Percentiles rank a stretch among this genome's conserved stretches.
Conservation (phyloP, 805 yeast genomes). For the Candida suzukii region DNA sequence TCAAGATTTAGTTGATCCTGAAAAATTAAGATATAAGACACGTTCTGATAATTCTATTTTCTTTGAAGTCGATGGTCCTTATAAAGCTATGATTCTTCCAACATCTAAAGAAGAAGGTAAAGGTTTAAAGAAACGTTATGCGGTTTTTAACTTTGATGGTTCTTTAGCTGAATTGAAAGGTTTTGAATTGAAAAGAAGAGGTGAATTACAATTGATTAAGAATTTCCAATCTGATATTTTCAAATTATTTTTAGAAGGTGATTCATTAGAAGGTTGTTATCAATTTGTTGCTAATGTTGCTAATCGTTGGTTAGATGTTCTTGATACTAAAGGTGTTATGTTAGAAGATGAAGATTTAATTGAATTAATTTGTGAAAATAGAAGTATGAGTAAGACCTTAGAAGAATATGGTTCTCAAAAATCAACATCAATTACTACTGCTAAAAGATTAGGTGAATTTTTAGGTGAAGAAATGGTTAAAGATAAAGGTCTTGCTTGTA, state of each 20-base stretch:
- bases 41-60: slow-evolving; percentile 89
- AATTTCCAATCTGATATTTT: slow-evolving; percentile 94
- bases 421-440: slow-evolving; percentile 94
- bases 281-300: slow-evolving; percentile 88
- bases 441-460: slow-evolving; percentile 86
- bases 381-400: slow-evolving; percentile 88
- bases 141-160: slow-evolving; percentile 94
- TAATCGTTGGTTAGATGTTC: slow-evolving; percentile 90
- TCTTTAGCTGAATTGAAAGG: slow-evolving; percentile 93
- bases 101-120: slow-evolving; percentile 97
- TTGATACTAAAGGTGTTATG: slow-evolving; percentile 79
- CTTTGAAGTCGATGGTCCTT: slow-evolving; percentile 98
- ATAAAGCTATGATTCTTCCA: slow-evolving; percentile 94
- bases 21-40: slow-evolving; percentile 61
- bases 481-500: slow-evolving; percentile 93
- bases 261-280: slow-evolving; percentile 72
- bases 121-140: slow-evolving; percentile 92
- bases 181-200: slow-evolving; percentile 92
- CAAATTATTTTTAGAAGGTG: slow-evolving; percentile 84
- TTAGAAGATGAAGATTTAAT: slow-evolving; percentile 91
- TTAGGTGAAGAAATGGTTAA: slow-evolving; percentile 95
- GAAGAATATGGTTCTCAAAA: slow-evolving; percentile 87
- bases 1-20: slow-evolving; percentile 74
- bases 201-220: slow-evolving; percentile 88
- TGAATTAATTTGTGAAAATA: slow-evolving; percentile 91